Conservation (phyloP, 371 early-diverging fungal genomes). For the Mucor plumbeus region DNA sequence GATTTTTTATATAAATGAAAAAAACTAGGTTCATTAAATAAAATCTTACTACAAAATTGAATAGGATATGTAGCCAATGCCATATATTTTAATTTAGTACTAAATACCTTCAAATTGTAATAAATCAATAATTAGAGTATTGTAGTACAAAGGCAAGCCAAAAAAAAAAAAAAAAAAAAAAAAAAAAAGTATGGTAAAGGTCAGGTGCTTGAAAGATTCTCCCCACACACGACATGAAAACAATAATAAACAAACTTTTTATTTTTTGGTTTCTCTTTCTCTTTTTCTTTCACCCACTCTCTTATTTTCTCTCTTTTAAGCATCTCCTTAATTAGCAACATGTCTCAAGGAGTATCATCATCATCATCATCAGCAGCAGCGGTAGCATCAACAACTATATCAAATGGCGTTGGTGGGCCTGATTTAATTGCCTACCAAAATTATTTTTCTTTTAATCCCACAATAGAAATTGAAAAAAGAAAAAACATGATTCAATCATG, state of each 20-base stretch:
- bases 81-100: too few species aligned
- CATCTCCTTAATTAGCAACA: background rate
- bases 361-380: background rate
- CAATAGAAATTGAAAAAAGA: constrained; percentile 28
- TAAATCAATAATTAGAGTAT: background rate
- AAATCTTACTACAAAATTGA: too few species aligned
- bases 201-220: constrained; percentile 7
- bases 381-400: background rate
- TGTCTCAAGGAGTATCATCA: constrained; percentile 24
- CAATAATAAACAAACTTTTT: constrained; percentile 9
- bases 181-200: constrained; percentile 4
- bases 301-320: background rate
- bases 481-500: constrained; percentile 42
- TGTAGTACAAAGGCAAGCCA: background rate
- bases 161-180: background rate
- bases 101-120: background rate
- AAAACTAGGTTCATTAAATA: background rate
- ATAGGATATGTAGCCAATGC: too few species aligned
- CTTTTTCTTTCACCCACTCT: background rate
- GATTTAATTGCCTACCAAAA: constrained; percentile 18
- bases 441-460: constrained; percentile 17
- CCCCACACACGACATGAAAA: constrained; percentile 12
- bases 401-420: constrained; percentile 1
- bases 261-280: background rate
- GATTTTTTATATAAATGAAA: background rate